A percentile compares a stretch with the other conserved stretches of the same genome.
phyloP scores from a whole-genome alignment of 2,329 filamentous ascomycete genomes.

The Arthrinium puccinioides region DNA sequence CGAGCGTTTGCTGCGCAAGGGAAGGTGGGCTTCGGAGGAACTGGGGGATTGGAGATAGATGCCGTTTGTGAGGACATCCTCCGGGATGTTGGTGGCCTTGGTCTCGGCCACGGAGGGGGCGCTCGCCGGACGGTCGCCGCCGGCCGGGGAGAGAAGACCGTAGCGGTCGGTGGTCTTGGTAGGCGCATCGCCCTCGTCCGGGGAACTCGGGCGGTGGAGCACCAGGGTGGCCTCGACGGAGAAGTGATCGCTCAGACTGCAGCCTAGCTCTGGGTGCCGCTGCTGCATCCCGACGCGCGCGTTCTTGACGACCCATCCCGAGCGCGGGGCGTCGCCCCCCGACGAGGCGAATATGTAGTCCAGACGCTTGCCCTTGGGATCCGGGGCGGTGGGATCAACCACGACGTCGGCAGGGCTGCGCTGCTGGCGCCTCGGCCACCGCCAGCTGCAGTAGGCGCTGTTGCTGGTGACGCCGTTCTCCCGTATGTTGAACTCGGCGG shows the following conservation, averaged over 20 bases:
- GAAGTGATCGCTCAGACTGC: slow-evolving; percentile 92
- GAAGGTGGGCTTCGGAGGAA: slow-evolving; percentile 16
- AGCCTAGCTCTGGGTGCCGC: slow-evolving; percentile 72
- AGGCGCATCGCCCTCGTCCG: background rate
- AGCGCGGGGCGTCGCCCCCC: slow-evolving; percentile 23
- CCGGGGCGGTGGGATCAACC: slow-evolving; percentile 58
- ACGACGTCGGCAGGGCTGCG: slow-evolving; percentile 21
- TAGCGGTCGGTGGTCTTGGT: background rate
- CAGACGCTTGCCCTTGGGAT: slow-evolving; percentile 74
- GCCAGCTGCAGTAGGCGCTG: slow-evolving; percentile 83
- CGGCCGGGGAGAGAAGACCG: slow-evolving; percentile 12
- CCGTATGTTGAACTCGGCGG: slow-evolving; percentile 67
- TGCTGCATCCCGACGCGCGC: slow-evolving; percentile 73
- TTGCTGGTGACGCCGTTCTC: slow-evolving; percentile 87
- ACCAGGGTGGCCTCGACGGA: slow-evolving; percentile 75
- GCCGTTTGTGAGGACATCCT: slow-evolving; percentile 22
- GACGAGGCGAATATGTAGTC: slow-evolving; percentile 88
- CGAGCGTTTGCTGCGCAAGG: slow-evolving; percentile 9
- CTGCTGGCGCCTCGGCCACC: slow-evolving; percentile 69
- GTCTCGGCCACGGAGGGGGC: slow-evolving; percentile 9
- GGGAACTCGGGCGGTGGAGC: slow-evolving; percentile 27
- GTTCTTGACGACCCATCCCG: slow-evolving; percentile 61
- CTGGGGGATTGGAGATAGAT: slow-evolving; percentile 32
- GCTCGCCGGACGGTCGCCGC: no score
- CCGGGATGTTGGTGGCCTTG: slow-evolving; percentile 4